phyloP scores from a whole-genome alignment of 169 alveolate species.

The Cyclospora cayetanensis region DNA sequence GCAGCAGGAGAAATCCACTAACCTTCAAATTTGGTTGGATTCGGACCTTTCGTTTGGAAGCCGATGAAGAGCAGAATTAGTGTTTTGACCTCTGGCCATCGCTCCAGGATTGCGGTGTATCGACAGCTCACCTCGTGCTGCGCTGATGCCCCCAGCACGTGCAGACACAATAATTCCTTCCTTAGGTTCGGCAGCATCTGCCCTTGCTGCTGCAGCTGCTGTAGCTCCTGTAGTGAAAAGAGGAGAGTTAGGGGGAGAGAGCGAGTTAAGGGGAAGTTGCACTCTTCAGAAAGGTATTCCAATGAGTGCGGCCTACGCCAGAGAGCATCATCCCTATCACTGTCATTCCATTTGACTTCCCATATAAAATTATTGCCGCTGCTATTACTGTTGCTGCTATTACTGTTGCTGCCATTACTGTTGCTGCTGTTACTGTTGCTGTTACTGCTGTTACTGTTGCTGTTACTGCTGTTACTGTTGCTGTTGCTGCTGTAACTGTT shows the following conservation, averaged over 20 bases:
- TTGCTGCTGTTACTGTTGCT: background rate
- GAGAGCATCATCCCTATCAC: background rate
- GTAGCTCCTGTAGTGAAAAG: conserved; percentile 44
- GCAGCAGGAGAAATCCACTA: background rate
- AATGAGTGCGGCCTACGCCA: conserved; percentile 61
- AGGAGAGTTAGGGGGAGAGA: conserved; percentile 52
- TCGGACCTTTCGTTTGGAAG: background rate
- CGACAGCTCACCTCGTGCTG: conserved; percentile 38
- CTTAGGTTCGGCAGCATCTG: background rate
- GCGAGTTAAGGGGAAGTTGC: conserved; percentile 64
- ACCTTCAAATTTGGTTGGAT: background rate
- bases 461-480: background rate
- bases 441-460: conserved; percentile 15
- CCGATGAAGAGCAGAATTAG: conserved; percentile 30
- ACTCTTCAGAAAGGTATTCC: conserved; percentile 59
- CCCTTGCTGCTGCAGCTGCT: conserved; percentile 43
- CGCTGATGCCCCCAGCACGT: conserved; percentile 28
- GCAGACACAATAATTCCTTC: conserved; percentile 28
- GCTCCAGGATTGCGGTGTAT: conserved; percentile 23
- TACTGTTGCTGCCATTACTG: background rate
- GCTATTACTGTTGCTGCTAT: background rate
- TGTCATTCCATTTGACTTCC: background rate
- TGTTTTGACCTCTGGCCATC: conserved; percentile 40
- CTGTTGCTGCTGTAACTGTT: background rate
- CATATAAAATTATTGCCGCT: conserved; percentile 13